A percentile compares a stretch with the other conserved stretches of the same genome.
Evolutionary conservation across 2,329 filamentous ascomycete species (phyloP).

Genomic region (Exophiala mesophila): DNA sequence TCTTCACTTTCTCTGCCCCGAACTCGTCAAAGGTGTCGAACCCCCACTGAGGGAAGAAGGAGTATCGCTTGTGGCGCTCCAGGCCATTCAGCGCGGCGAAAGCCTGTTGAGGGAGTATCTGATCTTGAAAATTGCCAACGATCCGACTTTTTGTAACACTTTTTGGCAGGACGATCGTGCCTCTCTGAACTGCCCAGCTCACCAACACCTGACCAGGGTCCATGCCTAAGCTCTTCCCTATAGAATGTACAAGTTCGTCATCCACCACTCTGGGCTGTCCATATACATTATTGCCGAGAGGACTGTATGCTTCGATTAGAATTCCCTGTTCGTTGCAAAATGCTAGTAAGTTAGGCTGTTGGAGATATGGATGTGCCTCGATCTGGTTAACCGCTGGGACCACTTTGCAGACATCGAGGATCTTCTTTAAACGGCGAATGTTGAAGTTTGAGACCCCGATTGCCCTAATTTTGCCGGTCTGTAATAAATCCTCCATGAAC

Average conservation of each 20-base stretch:
- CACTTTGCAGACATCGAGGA: conserved; percentile 8
- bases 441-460: conserved; percentile 42
- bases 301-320: conserved; percentile 60
- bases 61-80: conserved; percentile 35
- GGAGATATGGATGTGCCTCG: conserved; percentile 64
- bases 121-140: conserved; percentile 44
- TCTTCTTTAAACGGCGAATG: conserved; percentile 24
- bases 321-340: conserved; percentile 57
- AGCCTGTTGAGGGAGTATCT: conserved; percentile 32
- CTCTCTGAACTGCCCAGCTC: conserved; percentile 52
- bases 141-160: conserved; percentile 51
- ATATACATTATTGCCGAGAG: conserved; percentile 56
- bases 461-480: conserved; percentile 38
- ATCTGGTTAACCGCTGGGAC: conserved; percentile 62
- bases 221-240: conserved; percentile 58
- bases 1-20: conserved; percentile 28
- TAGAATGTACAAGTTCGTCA: conserved; percentile 58
- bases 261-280: conserved; percentile 61
- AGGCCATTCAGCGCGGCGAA: conserved; percentile 34
- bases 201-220: conserved; percentile 54
- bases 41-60: conserved; percentile 35
- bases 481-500: conserved; percentile 36
- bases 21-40: conserved; percentile 36
- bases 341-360: conserved; percentile 54
- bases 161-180: conserved; percentile 52